A percentile compares a stretch with the other conserved stretches of the same genome.
Conservation (phyloP, 2,329 filamentous ascomycete species). For the Simplicillium aogashimaense region DNA sequence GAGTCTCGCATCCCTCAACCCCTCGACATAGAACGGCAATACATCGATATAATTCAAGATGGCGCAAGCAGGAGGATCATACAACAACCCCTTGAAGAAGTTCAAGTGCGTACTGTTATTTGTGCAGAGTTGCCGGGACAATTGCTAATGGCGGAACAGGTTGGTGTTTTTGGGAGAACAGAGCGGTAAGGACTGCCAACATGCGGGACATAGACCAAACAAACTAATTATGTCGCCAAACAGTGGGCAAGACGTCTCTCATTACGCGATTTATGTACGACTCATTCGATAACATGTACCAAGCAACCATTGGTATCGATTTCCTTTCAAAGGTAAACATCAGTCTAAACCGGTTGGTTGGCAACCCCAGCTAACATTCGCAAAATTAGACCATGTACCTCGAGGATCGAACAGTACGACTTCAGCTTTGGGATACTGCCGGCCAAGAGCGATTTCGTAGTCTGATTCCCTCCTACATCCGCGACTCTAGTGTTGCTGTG, state of each 20-base stretch:
- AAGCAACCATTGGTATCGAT: constrained; percentile 98
- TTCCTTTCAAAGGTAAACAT: constrained; percentile 82
- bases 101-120: constrained; percentile 65
- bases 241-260: constrained; percentile 96
- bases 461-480: constrained; percentile 95
- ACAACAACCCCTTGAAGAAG: constrained; percentile 99
- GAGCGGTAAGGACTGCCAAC: constrained; percentile 60
- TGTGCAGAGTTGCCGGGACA: constrained; percentile 2
- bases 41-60: constrained; percentile 39
- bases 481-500: constrained; percentile 94
- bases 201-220: constrained; percentile 11
- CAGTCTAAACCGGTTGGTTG: background rate
- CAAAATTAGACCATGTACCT: constrained; percentile 84
- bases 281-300: constrained; percentile 99
- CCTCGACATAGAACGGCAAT: constrained; percentile 5
- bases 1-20: constrained; percentile 4
- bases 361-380: background rate
- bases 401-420: constrained; percentile 91
- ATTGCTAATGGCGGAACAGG: constrained; percentile 36
- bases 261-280: constrained; percentile 99
- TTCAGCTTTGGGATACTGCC: constrained; percentile 97
- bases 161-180: constrained; percentile 97
- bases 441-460: constrained; percentile 96
- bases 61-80: constrained; percentile 76
- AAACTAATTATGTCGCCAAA: constrained; percentile 4